phyloP scores from a whole-genome alignment of 2,329 filamentous ascomycete genomes.

The Ceratocystis colombiana region DNA sequence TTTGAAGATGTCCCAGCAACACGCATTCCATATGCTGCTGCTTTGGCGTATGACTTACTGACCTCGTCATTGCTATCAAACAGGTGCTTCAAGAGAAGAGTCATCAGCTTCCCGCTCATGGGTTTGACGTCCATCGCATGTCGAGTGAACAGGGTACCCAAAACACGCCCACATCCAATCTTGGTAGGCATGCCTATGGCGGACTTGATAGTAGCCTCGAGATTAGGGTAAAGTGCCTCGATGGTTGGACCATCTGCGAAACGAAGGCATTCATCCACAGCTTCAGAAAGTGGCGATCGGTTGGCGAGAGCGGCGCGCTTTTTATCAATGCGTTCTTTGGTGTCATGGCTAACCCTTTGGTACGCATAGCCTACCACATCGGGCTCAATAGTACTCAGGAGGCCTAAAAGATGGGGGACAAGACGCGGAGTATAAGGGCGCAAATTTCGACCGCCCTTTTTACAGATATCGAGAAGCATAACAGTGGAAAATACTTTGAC shows the following conservation, averaged over 20 bases:
- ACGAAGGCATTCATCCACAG: constrained; percentile 80
- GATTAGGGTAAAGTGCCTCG: constrained; percentile 56
- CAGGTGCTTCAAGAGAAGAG: constrained; percentile 66
- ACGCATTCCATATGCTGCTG: constrained; percentile 74
- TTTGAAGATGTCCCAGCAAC: constrained; percentile 42
- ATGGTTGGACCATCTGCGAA: constrained; percentile 71
- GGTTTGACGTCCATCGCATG: constrained; percentile 65
- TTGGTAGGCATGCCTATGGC: constrained; percentile 90
- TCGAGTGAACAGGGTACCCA: constrained; percentile 75
- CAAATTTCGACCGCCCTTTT: constrained; percentile 71
- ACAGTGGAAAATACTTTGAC: constrained; percentile 74
- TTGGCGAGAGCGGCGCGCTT: constrained; percentile 72
- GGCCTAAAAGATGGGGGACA: constrained; percentile 66
- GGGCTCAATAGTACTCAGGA: constrained; percentile 80
- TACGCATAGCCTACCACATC: constrained; percentile 88
- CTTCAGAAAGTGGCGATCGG: constrained; percentile 80
- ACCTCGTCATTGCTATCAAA: constrained; percentile 92
- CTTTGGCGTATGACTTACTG: constrained; percentile 74
- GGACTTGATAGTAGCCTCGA: constrained; percentile 71
- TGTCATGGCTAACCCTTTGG: constrained; percentile 77
- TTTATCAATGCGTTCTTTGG: constrained; percentile 82
- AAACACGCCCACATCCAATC: constrained; percentile 75
- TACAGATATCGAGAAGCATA: constrained; percentile 79
- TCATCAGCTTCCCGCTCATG: constrained; percentile 65
- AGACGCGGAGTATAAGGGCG: constrained; percentile 73